Conservation (phyloP, 2,329 filamentous ascomycete species). For the Thermothelomyces thermophilus region DNA sequence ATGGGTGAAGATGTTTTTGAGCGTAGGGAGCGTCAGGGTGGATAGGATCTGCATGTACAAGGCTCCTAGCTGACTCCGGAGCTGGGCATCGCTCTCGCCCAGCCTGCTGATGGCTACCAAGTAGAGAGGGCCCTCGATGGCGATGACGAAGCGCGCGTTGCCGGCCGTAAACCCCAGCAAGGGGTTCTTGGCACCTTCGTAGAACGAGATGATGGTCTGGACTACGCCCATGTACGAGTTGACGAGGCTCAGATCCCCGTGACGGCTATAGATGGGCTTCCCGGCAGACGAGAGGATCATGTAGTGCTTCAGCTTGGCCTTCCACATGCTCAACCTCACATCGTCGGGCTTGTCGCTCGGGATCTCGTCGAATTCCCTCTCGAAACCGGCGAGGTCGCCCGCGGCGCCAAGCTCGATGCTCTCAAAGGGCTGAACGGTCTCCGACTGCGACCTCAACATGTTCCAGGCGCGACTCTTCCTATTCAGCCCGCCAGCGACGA, state of each 20-base stretch:
- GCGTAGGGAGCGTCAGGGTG: constrained; percentile 79
- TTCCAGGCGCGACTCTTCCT: constrained; percentile 63
- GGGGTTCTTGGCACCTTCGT: constrained; percentile 70
- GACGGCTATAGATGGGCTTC: constrained; percentile 94
- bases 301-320: constrained; percentile 92
- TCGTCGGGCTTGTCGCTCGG: constrained; percentile 47
- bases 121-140: constrained; percentile 80
- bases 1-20: constrained; percentile 80
- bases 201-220: constrained; percentile 97
- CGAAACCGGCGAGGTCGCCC: constrained; percentile 60
- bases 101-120: constrained; percentile 89
- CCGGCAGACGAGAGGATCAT: constrained; percentile 92
- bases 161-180: constrained; percentile 84
- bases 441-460: constrained; percentile 56
- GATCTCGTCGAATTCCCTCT: constrained; percentile 70
- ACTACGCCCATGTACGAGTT: constrained; percentile 92
- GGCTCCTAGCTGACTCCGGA: constrained; percentile 82
- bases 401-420: constrained; percentile 37
- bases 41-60: constrained; percentile 98
- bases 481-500: constrained; percentile 66
- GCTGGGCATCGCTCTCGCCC: constrained; percentile 83
- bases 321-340: constrained; percentile 66
- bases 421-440: constrained; percentile 56
- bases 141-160: constrained; percentile 75
- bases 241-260: constrained; percentile 83